Conservation (phyloP, 176 grass and related monocot species). For the Aegilops sharonensis region DNA sequence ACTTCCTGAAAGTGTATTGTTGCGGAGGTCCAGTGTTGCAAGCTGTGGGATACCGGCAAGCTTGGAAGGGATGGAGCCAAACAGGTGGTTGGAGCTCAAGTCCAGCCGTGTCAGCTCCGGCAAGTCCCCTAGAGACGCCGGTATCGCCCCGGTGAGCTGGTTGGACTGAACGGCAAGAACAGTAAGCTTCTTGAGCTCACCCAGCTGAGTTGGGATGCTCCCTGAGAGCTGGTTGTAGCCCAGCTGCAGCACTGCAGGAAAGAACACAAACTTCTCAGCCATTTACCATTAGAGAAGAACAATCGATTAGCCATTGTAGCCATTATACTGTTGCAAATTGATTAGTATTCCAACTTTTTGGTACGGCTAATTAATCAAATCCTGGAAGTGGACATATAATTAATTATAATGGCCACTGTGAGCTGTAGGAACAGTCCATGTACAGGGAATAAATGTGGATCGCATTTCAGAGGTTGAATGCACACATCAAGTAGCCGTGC, state of each 20-base stretch:
- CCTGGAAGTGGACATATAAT: background rate
- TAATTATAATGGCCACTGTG: background rate
- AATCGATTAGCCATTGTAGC: background rate
- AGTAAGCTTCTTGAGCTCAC: constrained; percentile 57
- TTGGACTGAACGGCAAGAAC: constrained; percentile 83
- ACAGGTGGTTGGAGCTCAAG: constrained; percentile 77
- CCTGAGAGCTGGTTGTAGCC: constrained; percentile 72
- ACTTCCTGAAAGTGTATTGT: constrained; percentile 75
- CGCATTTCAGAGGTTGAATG: background rate
- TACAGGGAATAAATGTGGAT: background rate
- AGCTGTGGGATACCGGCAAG: constrained; percentile 53
- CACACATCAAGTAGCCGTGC: background rate
- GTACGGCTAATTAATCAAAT: constrained; percentile 5
- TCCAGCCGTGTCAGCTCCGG: constrained; percentile 58
- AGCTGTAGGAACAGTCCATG: background rate
- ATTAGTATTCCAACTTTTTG: background rate
- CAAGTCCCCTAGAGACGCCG: constrained; percentile 61
- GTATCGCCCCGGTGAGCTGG: constrained; percentile 69
- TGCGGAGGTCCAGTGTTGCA: constrained; percentile 52
- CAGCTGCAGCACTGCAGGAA: constrained; percentile 75
- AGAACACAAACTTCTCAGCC: background rate
- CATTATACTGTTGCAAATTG: constrained; percentile 1
- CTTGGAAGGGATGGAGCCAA: constrained; percentile 77
- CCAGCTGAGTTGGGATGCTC: constrained; percentile 74
- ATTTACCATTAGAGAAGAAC: background rate